phyloP scores from a whole-genome alignment of 257 asterid genomes.

The Solanum neorickii region DNA sequence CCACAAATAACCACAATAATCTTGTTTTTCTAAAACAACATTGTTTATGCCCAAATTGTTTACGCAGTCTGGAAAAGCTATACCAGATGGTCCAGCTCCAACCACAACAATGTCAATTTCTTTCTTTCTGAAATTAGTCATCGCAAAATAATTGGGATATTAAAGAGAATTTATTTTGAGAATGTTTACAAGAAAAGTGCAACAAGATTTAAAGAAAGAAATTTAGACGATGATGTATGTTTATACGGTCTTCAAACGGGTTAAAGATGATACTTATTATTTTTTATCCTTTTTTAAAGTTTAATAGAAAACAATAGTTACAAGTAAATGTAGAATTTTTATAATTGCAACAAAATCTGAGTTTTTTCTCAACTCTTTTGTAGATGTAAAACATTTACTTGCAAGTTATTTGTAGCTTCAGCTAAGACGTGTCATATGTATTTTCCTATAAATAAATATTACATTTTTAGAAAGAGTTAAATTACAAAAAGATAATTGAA shows the following conservation, averaged over 20 bases:
- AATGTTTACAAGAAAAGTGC: not conserved
- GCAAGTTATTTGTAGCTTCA: not conserved
- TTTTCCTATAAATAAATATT: not conserved
- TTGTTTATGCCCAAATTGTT: conserved; percentile 20
- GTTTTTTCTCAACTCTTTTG: not conserved
- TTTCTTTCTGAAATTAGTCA: not conserved
- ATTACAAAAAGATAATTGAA: not conserved
- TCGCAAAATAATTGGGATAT: not conserved
- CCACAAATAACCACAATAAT: conserved; percentile 47
- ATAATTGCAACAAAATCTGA: not conserved
- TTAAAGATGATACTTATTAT: not conserved
- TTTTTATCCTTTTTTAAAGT: not conserved
- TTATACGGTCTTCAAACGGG: not conserved
- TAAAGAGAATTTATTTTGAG: not conserved
- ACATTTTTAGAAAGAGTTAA: not conserved
- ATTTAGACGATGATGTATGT: not conserved
- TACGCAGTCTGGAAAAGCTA: conserved; percentile 42
- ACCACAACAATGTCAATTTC: conserved; percentile 20
- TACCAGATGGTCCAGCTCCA: conserved; percentile 56
- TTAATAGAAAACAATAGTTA: not conserved
- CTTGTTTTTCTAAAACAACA: conserved; percentile 44
- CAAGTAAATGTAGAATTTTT: not conserved
- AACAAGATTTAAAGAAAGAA: not conserved
- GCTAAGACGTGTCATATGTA: not conserved
- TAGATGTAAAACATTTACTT: not conserved